Base-by-base conservation (phyloP, 2,329 filamentous ascomycete genomes). In the Colletotrichum filicis region DNA sequence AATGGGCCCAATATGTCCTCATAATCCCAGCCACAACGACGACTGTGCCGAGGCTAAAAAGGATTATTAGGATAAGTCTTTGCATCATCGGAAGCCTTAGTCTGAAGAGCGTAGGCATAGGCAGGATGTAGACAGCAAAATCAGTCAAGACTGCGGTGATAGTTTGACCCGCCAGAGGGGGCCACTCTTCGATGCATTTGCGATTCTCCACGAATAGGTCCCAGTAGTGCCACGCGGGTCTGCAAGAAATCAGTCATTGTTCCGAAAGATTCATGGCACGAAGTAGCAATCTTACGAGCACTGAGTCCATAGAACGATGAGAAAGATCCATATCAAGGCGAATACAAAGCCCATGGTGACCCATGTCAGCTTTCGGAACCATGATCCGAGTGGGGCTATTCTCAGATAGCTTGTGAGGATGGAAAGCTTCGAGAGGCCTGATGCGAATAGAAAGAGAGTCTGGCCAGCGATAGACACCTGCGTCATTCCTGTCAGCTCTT, bases 371-470 rank as follows among this genome's bases (percentile, higher is more conserved):
- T 78, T 78, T 5, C 79, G 78, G 59, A 85, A 83, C 78, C 75
- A 77, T 2, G 80, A 80, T 4, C 76, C 74, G 11, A 72, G 63
- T 0, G 80, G 79, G 1, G 82, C 83, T n/a, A 85, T 81, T 12
- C 84, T 78, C 2, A 85, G 77, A 69, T 85, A 85, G 35, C 81
- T 83, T 4, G 80, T 68, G 2, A 85, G 78, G 35, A 85, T 85
- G 1, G 84, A 85, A 2, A 81, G 66, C 70, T 85, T 85, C 22
- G 82, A 79, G 1, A 84, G 73, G 0, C 78, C 78, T 0, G 83
- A 84, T 6, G 83, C 79, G 26, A 83, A 80, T 8, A 84, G 59
- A 71, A 85, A 85, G 7, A 85, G 75, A 19, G 80, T 81, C 76
- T 85, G 83, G 1, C 77, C 82, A 6, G 83, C 82, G 14, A 85